Percentiles rank a stretch among this genome's conserved stretches.
Conservation (phyloP, 768 basidiomycete species). For the Tricholoma terreum region DNA sequence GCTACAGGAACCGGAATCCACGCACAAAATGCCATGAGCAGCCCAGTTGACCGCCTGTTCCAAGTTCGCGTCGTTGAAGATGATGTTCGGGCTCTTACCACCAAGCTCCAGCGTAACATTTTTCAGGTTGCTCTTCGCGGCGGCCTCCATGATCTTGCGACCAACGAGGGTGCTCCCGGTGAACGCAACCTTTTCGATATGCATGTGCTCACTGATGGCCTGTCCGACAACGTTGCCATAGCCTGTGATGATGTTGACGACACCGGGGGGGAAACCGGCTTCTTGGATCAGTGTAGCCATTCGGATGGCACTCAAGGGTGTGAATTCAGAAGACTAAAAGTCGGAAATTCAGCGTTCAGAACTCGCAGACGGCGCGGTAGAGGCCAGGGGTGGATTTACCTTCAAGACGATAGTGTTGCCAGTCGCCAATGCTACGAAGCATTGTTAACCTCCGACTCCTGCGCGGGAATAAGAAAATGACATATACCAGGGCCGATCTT, state of each 20-base stretch:
- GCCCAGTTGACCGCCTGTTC: constrained; percentile 68
- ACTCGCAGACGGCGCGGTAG: neutral
- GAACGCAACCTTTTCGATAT: constrained; percentile 59
- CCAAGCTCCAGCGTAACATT: constrained; percentile 74
- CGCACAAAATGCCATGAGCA: constrained; percentile 65
- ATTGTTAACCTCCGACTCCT: neutral
- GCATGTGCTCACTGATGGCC: constrained; percentile 67
- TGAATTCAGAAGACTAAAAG: constrained; percentile 73
- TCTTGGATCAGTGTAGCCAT: constrained; percentile 57
- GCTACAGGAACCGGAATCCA: constrained; percentile 7
- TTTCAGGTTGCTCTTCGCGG: constrained; percentile 76
- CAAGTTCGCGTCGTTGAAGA: constrained; percentile 64
- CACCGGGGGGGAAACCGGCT: constrained; percentile 78
- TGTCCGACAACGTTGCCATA: constrained; percentile 67
- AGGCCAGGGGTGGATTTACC: constrained; percentile 14
- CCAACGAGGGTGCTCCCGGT: constrained; percentile 68
- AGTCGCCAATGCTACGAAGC: constrained; percentile 66
- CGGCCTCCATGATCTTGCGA: constrained; percentile 69
- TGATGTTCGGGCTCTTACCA: constrained; percentile 62
- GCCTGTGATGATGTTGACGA: constrained; percentile 74
- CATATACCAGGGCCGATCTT: constrained; percentile 70
- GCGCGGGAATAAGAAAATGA: too few species aligned
- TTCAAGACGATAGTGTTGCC: constrained; percentile 79
- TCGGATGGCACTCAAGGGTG: constrained; percentile 65
- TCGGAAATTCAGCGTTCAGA: neutral